Evolutionary conservation across 345 rosid genomes (phyloP).

Genomic region (Moricandia arvensis): DNA sequence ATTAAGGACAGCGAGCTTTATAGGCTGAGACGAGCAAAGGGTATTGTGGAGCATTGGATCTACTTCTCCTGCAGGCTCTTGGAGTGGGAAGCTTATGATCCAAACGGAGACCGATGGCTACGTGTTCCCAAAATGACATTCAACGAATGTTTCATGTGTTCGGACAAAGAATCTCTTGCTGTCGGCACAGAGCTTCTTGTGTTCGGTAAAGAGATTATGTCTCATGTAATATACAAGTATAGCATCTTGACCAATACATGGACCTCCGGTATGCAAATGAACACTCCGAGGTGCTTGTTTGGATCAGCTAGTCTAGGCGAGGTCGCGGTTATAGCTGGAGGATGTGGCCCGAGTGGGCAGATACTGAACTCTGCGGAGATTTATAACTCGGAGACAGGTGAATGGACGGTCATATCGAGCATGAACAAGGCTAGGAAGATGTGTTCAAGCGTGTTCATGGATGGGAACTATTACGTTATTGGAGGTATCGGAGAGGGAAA

Average conservation of each 20-base stretch:
- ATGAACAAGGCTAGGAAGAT: conserved; percentile 71
- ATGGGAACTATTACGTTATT: conserved; percentile 65
- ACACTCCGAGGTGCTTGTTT: conserved; percentile 68
- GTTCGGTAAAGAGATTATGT: conserved; percentile 51
- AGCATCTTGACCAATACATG: conserved; percentile 51
- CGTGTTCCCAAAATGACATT: conserved; percentile 57
- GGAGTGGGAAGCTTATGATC: conserved; percentile 86
- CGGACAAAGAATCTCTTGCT: conserved; percentile 65
- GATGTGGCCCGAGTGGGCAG: conserved; percentile 53
- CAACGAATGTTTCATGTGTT: conserved; percentile 46
- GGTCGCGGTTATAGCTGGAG: conserved; percentile 77
- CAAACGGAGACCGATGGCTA: conserved; percentile 57
- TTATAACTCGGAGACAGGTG: conserved; percentile 56
- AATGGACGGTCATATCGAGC: conserved; percentile 57
- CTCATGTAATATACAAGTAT: conserved; percentile 42
- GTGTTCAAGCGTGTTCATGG: conserved; percentile 83
- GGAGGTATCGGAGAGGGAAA: conserved; percentile 60
- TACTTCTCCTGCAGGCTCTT: conserved; percentile 65
- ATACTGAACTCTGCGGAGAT: conserved; percentile 58
- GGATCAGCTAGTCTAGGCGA: conserved; percentile 68
- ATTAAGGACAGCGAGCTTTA: conserved; percentile 51
- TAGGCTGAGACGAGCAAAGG: conserved; percentile 45
- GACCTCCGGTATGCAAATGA: conserved; percentile 51
- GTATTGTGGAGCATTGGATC: conserved; percentile 69
- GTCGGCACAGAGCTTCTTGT: conserved; percentile 67